phyloP scores from a whole-genome alignment of 257 asterid species.

The Salvia hispanica region DNA sequence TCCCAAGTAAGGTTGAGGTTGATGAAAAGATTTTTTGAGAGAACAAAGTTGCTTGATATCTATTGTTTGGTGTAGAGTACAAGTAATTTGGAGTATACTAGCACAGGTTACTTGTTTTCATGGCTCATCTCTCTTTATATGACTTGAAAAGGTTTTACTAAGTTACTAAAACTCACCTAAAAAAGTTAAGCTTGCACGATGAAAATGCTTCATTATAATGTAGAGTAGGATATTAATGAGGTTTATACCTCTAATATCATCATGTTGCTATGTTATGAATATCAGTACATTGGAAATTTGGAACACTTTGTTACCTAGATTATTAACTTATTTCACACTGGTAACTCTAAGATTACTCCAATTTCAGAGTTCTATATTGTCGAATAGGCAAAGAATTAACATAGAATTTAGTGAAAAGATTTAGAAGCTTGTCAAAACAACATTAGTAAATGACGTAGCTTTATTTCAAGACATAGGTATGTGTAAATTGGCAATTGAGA shows the following conservation, averaged over 20 bases:
- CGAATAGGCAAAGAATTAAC: not conserved
- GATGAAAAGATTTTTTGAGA: not conserved
- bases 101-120: not conserved
- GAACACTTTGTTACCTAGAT: constrained; percentile 1
- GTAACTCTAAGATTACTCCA: not conserved
- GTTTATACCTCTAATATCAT: not conserved
- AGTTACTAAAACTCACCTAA: not conserved
- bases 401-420: not conserved
- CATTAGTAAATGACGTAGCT: not conserved
- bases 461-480: not conserved
- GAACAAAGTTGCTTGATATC: constrained; percentile 3
- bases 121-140: not conserved
- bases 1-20: constrained; percentile 12
- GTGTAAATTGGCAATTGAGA: not conserved
- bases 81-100: constrained; percentile 8
- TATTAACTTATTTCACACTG: not conserved
- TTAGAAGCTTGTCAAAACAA: not conserved
- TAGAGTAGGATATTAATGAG: not conserved
- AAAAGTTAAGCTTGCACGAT: not conserved
- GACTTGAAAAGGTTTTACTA: not conserved
- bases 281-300: not conserved
- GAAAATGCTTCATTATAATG: not conserved
- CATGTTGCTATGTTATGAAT: not conserved
- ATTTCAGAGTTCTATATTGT: not conserved
- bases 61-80: constrained; percentile 22